Base-by-base conservation (phyloP, 805 yeast genomes). In the Yarrowia sp. region DNA sequence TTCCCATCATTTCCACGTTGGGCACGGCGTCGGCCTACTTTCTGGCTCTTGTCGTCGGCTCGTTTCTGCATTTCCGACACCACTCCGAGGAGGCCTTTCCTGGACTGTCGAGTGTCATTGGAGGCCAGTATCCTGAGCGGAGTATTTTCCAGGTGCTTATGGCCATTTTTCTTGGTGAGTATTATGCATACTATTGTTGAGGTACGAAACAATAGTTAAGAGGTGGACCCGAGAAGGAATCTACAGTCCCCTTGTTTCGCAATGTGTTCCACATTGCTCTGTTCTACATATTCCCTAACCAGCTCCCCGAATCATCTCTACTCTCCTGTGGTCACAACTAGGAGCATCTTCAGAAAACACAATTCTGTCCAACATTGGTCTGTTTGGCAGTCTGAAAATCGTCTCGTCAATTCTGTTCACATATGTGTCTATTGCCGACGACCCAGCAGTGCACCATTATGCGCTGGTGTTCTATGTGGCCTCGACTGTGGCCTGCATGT, bases 61-160 rank as follows among this genome's bases (percentile, higher is more conserved):
- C 61, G 10, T 54, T 24, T 54, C 26, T 54, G 61, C 61, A 54
- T 54, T 54, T 54, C 46, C 44, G 46, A 2, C 33, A 24, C 10
- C 61, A 54, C n/a, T 54, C 61, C 30, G 61, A 54, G 17, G 61
- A 54, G 12, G 61, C 61, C 16, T 54, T 54, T 26, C 61, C 61
- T 11, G 61, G 61, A n/a, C 61, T 54, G 2, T 54, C 61, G 17
- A 38, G 46, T 12, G 61, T 54, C 14, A 58, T 58, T 41, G 63
- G 63, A 6, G 63, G 51, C 16, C 17, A n/a, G 51, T 58, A 58
- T 11, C 63, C 63, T 8, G 63, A 58, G 22, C 14, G 51, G 10
- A 41, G 51, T 14, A 41, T 58, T 22, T 43, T 58, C n/a, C 63
- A 58, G 51, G 9, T 58, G 21, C 51, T 51, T 8, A 58, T 43